Evolutionary conservation across 225 moss, liverwort and hornwort genomes (phyloP).

Genomic region (Bryoerythrophyllum caledonicum): DNA sequence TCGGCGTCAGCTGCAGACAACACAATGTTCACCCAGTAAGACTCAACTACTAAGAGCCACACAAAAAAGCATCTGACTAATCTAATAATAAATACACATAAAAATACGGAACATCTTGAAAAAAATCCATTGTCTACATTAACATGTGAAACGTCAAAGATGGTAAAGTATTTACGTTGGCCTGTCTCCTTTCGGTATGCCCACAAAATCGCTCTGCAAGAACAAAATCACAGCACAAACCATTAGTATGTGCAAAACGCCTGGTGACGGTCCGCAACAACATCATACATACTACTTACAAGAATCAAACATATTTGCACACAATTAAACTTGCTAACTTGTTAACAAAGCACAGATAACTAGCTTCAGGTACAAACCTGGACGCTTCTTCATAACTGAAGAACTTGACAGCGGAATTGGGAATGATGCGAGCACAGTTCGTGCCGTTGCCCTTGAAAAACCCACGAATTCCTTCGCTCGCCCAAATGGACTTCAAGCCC

Average conservation of each 20-base stretch:
- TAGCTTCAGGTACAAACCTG: slow-evolving; percentile 49
- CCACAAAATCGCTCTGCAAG: slow-evolving; percentile 81
- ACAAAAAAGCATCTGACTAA: not conserved
- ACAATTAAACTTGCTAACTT: not conserved
- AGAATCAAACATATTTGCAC: not conserved
- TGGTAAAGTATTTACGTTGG: slow-evolving; percentile 45
- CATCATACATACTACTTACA: not conserved
- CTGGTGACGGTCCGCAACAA: not conserved
- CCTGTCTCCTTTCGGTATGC: slow-evolving; percentile 81
- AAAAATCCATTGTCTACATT: not conserved
- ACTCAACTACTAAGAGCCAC: not conserved
- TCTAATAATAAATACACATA: not conserved
- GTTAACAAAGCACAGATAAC: not conserved
- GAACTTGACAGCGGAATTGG: slow-evolving; percentile 97
- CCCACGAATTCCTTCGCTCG: slow-evolving; percentile 71
- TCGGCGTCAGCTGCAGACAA: slow-evolving; percentile 78
- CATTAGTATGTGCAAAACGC: slow-evolving; percentile 11
- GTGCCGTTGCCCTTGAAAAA: slow-evolving; percentile 98
- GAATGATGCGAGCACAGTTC: slow-evolving; percentile 92
- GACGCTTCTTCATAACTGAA: slow-evolving; percentile 99
- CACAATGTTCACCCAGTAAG: not conserved
- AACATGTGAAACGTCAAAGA: not conserved
- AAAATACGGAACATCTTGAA: not conserved
- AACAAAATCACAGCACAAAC: slow-evolving; percentile 10
- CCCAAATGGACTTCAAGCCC: slow-evolving; percentile 89